These are phyloP conservation scores for Magnaporthiopsis incrustans DNA, from an alignment of 2,329 filamentous ascomycete species.

Conservation along the genomic window DNA sequence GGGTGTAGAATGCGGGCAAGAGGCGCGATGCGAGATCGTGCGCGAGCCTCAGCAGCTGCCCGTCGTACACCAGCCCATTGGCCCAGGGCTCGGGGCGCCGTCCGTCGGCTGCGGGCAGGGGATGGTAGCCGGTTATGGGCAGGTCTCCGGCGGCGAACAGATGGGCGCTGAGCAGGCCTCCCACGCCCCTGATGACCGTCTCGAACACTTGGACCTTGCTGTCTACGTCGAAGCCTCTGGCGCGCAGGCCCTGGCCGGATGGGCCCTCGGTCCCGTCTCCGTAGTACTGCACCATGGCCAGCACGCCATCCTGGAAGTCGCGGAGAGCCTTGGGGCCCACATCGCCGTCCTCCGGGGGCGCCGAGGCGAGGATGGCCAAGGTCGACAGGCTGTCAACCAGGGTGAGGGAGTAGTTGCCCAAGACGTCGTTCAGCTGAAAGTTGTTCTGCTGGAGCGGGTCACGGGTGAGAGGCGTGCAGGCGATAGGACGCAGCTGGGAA, in stretches of 20 bases:
- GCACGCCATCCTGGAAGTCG: slow-evolving; percentile 75
- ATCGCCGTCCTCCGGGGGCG: slow-evolving; percentile 45
- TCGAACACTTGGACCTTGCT: slow-evolving; percentile 99
- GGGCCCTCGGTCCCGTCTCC: slow-evolving; percentile 70
- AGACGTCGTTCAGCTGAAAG: slow-evolving; percentile 85
- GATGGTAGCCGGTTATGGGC: slow-evolving; percentile 72
- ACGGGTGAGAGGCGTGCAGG: slow-evolving; percentile 76
- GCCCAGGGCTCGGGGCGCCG: slow-evolving; percentile 58
- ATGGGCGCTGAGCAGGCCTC: slow-evolving; percentile 86
- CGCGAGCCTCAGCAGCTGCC: slow-evolving; percentile 83
- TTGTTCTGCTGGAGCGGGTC: slow-evolving; percentile 72
- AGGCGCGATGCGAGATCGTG: slow-evolving; percentile 76
- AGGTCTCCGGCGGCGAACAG: slow-evolving; percentile 86
- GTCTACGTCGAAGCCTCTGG: slow-evolving; percentile 83
- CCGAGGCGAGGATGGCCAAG: slow-evolving; percentile 81
- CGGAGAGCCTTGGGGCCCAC: slow-evolving; percentile 53
- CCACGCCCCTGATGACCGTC: slow-evolving; percentile 88
- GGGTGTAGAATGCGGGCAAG: slow-evolving; percentile 84
- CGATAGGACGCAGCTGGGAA: slow-evolving; percentile 67
- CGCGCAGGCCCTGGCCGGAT: slow-evolving; percentile 61
- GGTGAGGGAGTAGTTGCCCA: slow-evolving; percentile 95
- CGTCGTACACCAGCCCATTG: slow-evolving; percentile 75
- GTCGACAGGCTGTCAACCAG: slow-evolving; percentile 93
- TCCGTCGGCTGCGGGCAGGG: slow-evolving; percentile 24
- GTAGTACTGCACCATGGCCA: slow-evolving; percentile 70